Base-by-base conservation (phyloP, 2,329 filamentous ascomycete genomes). In the Fusarium bactridioides region DNA sequence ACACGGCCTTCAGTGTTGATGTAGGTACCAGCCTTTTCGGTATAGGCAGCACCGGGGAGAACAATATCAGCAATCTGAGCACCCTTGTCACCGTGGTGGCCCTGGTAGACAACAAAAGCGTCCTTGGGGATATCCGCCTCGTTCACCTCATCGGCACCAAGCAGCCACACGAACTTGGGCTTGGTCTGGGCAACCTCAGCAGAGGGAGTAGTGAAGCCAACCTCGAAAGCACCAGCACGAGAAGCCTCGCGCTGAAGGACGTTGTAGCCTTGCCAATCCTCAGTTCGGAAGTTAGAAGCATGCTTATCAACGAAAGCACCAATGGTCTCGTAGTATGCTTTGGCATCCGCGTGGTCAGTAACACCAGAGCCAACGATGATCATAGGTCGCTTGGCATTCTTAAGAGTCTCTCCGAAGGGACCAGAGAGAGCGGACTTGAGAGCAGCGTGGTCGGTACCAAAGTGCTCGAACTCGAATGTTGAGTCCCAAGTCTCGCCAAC, bases 1-100 rank as follows among this genome's bases (percentile, higher is more conserved):
- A 96, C 94, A 77, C 96, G 93, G 63, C 96, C 96, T 84, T 99
- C 96, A 1, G 96, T 98, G 89, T 98, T 99, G 84, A 99, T 90
- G 80, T 97, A 99, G 48, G 96, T 99, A 67, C 91, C 95, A 29
- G 92, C 90, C 87, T 98, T 99, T 86, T 99, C 96, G 29, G 95
- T 98, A 86, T 98, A 99, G 18, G 96, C 94, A 56, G 94, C 94
- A 75, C 94, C 95, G 33, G 96, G 96, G 25, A 99, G 93, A 75
- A 99, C 89, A 64, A 99, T 90, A 79, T 99, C 95, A 54, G 96
- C 96, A 69, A 98, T 90, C 83, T 97, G 92, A 61, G 96, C 96
- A 73, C 95, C 96, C 59, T 90, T 90, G 85, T 99, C 96, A 83
- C 96, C 96, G 83, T 99, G 96, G 83, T 99, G 96, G 74, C 96